phyloP scores from a whole-genome alignment of 441 rosid species.

The Populus hybrid region DNA sequence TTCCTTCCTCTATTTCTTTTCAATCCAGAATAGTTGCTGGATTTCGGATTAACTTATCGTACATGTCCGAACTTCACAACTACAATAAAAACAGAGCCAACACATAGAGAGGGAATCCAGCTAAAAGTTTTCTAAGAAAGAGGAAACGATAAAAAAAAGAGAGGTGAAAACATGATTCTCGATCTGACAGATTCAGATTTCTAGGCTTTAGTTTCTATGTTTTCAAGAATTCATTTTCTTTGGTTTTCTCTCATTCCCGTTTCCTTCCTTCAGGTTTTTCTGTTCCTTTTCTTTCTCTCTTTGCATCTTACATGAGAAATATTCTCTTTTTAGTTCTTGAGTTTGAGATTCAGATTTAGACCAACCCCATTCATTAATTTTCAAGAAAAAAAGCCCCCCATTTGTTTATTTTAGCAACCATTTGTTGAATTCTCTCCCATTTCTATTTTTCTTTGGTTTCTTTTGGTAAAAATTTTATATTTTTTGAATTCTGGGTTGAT shows the following conservation, averaged over 20 bases:
- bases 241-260: not conserved
- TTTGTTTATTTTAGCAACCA: not conserved
- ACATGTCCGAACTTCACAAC: not conserved
- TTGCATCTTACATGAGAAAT: not conserved
- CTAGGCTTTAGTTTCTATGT: not conserved
- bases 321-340: not conserved
- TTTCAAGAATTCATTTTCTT: not conserved
- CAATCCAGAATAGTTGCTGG: no score
- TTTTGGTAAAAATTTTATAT: no score
- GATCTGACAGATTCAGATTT: not conserved
- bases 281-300: not conserved
- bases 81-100: not conserved
- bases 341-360: not conserved
- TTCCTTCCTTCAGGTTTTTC: no score
- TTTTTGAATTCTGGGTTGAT: no score
- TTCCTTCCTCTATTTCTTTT: no score
- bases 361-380: not conserved
- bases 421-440: not conserved
- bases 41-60: no score
- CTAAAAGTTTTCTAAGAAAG: not conserved
- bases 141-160: not conserved
- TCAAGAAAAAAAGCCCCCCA: not conserved
- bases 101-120: not conserved
- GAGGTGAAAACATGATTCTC: not conserved
- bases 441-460: not conserved